Percentiles rank a stretch among this genome's conserved stretches.
phyloP scores from a whole-genome alignment of 2,329 filamentous ascomycete genomes.

The Penicillium corylophilum region DNA sequence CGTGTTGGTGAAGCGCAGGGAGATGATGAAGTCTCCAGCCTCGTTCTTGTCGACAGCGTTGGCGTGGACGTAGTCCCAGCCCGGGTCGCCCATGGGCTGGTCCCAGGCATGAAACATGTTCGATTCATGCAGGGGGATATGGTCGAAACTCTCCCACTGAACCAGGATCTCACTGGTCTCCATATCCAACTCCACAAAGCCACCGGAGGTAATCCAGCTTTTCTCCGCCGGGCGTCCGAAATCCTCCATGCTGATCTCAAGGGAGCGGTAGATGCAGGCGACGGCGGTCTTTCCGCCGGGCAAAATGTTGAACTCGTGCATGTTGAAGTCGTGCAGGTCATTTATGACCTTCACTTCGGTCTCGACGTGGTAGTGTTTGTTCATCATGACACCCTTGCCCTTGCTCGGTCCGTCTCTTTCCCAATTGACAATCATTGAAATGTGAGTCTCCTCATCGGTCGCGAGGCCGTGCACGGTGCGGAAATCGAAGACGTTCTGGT shows the following conservation, averaged over 20 bases:
- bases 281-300: conserved; percentile 37
- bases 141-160: conserved; percentile 38
- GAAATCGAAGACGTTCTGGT: conserved; percentile 50
- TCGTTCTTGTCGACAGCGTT: conserved; percentile 44
- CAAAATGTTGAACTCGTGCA: conserved; percentile 44
- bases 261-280: conserved; percentile 26
- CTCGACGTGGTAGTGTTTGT: conserved; percentile 47
- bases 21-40: conserved; percentile 42
- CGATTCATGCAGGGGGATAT: conserved; percentile 35
- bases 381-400: conserved; percentile 50
- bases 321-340: conserved; percentile 35
- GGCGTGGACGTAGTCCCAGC: conserved; percentile 40
- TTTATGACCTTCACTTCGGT: conserved; percentile 37
- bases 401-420: conserved; percentile 37
- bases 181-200: conserved; percentile 40
- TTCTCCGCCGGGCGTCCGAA: conserved; percentile 33
- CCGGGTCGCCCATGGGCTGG: conserved; percentile 14
- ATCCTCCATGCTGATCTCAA: conserved; percentile 26
- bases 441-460: conserved; percentile 40
- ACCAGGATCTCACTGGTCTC: conserved; percentile 35
- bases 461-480: conserved; percentile 44
- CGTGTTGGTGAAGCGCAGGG: conserved; percentile 38
- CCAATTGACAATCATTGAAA: conserved; percentile 49
- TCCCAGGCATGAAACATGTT: conserved; percentile 23
- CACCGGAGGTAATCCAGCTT: conserved; percentile 34